Base-by-base conservation (phyloP, 2,329 filamentous ascomycete species). In the Amauroascus verrucosus region DNA sequence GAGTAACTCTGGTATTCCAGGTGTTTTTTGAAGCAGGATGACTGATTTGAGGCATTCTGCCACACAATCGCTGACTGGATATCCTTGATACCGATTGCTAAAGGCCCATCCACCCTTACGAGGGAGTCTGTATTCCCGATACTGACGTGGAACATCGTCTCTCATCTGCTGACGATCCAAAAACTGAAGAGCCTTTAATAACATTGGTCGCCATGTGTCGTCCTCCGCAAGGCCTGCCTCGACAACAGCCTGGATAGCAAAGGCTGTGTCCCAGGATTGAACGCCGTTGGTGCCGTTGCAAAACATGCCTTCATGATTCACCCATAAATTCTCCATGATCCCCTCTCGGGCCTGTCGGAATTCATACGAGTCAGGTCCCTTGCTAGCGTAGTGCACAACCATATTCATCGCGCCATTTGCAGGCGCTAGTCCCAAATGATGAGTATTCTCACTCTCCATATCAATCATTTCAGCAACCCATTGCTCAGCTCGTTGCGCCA, bases 21-120 rank as follows among this genome's bases (percentile, higher is more conserved):
- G 8, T 6, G 28, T 28, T 33, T 46, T 22, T 22, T 58, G 55
- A 2, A 57, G 41, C 13, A 24, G 38, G 7, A 58, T 41, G 22
- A 58, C 51, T 3, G 51, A 38, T 18, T 52, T 55, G 1, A 58
- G 14, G 9, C 47, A 32, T 43, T 55, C 56, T 3, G 54, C 49
- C 5, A 45, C 41, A 22, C 20, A 37, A 33, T 58, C 56, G 18
- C 14, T 26, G 22, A 58, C 56, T 6, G 47, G 13, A 26, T 54
- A 54, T 14, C 16, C 37, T 22, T 54, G 53, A 14, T 30, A 7
- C 14, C 47, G 46, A 9, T 24, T 54, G 40, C 53, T 54, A 32
- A 54, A 54, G 2, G 53, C 22, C 53, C 53, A 54, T 13, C 24
- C 53, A 3, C 53, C 53, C 40, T 51, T 54, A 22, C 14, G 30